Evolutionary conservation across 352 stramenopile species (phyloP), one percentile per base, ranked within the genome.

Genomic region (Stramenopiles sp.): DNA sequence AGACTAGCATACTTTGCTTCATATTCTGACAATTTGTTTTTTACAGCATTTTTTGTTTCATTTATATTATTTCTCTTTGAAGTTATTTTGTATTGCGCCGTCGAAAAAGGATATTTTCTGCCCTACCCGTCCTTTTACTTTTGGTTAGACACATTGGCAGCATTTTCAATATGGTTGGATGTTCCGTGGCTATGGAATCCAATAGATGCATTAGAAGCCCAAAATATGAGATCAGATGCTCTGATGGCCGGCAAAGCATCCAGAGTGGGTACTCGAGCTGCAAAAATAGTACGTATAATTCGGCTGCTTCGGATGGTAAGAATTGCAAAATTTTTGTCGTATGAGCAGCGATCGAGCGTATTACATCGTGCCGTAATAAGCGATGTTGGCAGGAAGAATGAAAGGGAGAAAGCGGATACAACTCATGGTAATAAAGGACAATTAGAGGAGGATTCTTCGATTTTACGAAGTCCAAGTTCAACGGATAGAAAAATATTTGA

Each of bases 141-240:
- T 83, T 98, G 94, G 85, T 84, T 98, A 76, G 94, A 98, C 84
- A 83, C 96, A 32, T 89, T 98, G 33, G 95, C 94, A 33, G 97
- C 92, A 22, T 76, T 96, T 25, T 96, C 92, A 1, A 88, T 98
- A 31, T 89, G 95, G n/a, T 88, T 92, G 0, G 93, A 98, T 80
- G 87, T 95, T 30, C 88, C 89, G 4, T 93, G 89, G 89, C 90
- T 95, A 39, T 93, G 90, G 88, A 85, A 85, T 0, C 82, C 90
- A 25, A 84, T 94, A 30, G 83, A 81, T 0, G 71, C 44, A 67
- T 32, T 83, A 25, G 32, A 82, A 67, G 33, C 0, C 25, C 87
- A 89, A 1, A 90, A 90, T 39, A 84, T 94, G 0, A 55, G 14
- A 55, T 55, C 39, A 14, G 39, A 55, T 55, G 71, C 71, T 31